Evolutionary conservation across 768 basidiomycete species (phyloP).

Genomic region (Leucosporidium yakuticum): DNA sequence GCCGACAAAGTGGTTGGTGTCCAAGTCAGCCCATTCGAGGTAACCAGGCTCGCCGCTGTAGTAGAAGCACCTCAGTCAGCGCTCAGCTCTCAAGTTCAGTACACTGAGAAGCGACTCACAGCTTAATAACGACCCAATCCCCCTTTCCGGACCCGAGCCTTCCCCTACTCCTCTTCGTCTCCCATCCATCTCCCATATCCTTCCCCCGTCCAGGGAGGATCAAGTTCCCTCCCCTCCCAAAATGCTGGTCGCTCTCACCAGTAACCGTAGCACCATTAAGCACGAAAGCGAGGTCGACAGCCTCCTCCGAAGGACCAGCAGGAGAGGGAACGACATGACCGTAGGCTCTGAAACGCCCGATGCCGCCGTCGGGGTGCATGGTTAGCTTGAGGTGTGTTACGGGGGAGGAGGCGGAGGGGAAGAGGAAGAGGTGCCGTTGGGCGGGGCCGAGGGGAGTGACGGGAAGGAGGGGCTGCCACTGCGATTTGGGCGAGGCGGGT

Average conservation of each 20-base stretch:
- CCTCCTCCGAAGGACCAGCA: constrained; percentile 16
- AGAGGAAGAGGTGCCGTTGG: constrained; percentile 80
- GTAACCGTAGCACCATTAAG: constrained; percentile 81
- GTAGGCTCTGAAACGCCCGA: constrained; percentile 88
- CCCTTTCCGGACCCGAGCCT: constrained; percentile 59
- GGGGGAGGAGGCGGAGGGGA: constrained; percentile 49
- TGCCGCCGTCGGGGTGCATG: constrained; percentile 96
- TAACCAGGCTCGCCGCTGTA: constrained; percentile 65
- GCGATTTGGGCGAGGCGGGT: too few relatives aligned
- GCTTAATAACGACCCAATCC: constrained; percentile 83
- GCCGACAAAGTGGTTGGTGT: constrained; percentile 92
- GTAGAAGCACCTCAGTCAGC: background rate
- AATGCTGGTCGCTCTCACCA: constrained; percentile 87
- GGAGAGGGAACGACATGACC: constrained; percentile 54
- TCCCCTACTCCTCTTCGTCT: constrained; percentile 76
- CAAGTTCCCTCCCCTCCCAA: constrained; percentile 82
- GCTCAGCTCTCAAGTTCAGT: background rate
- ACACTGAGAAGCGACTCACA: constrained; percentile 53
- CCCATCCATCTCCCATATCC: constrained; percentile 95
- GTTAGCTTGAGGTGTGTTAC: constrained; percentile 78
- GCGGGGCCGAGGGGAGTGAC: constrained; percentile 69
- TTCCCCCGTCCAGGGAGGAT: constrained; percentile 79
- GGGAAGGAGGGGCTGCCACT: constrained; percentile 77
- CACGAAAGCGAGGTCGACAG: constrained; percentile 84
- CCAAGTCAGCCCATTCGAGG: constrained; percentile 73